Evolutionary conservation across 2,329 filamentous ascomycete genomes (phyloP), one percentile per base, ranked within the genome.

Genomic region (Blumeriella jaapii): DNA sequence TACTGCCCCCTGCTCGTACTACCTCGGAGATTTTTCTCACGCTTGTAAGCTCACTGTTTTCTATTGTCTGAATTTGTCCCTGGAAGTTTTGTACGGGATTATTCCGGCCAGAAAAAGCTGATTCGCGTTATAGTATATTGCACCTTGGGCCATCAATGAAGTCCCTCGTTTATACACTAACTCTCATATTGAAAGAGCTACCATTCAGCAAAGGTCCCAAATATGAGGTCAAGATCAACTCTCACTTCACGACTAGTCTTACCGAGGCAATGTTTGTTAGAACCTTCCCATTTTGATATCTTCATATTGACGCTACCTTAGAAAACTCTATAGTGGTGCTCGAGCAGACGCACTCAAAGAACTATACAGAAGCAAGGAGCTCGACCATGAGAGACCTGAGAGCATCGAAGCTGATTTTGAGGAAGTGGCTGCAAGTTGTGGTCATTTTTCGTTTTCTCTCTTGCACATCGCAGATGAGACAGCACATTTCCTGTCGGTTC

Each of bases 381-480:
- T 86, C 24, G 74, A 73, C 8, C 74, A 74, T 39, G 65, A 75
- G 3, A 70, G 75, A 26, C 78, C 80, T 0, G 69, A 84, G 34
- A 80, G 81, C 42, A 70, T 89, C 6, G 80, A 93, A 53, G 91
- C 89, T 2, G 91, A 96, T 56, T 86, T 94, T 38, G 91, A 98
- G 56, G 91, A 98, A 58, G 87, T 96, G 8, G 87, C 89, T 25
- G 89, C 91, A n/a, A 93, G 87, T 38, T 98, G 91, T 53, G 89
- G 91, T 0, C 87, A 96, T 59, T 98, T 96, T 55, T 89, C 83
- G 54, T 95, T 91, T 55, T 93, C 82, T 27, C 65, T 98, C 16
- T 74, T 91, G 44, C 82, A 91, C 47, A 89, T 96, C 53, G 87
- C 85, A 0, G 83, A 93, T 54, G 86, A 95, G 53, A 82, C 93